phyloP scores from a whole-genome alignment of 225 moss, liverwort and hornwort species.

The Asterella californica region DNA sequence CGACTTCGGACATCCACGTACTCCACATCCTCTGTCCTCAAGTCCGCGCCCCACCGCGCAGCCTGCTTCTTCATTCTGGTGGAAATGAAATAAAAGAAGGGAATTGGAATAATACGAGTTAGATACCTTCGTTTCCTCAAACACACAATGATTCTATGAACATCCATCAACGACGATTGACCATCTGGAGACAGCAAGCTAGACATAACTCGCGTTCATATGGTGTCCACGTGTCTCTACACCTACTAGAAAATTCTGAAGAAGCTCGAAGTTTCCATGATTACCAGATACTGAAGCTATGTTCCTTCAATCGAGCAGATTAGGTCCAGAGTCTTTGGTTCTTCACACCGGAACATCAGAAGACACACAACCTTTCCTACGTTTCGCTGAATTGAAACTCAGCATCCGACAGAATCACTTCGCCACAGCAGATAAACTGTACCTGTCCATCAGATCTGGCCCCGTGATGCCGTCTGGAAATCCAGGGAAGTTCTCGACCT shows the following conservation, averaged over 20 bases:
- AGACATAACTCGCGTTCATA: too few relatives aligned
- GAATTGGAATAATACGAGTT: neutral
- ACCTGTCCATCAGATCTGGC: slow-evolving; percentile 97
- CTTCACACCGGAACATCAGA: neutral
- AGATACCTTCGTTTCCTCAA: neutral
- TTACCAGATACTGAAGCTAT: too few relatives aligned
- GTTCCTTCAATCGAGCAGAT: too few relatives aligned
- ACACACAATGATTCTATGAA: neutral
- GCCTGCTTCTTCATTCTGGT: slow-evolving; percentile 93
- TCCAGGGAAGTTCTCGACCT: slow-evolving; percentile 96
- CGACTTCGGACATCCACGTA: slow-evolving; percentile 68
- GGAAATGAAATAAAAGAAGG: neutral
- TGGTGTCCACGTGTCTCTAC: too few relatives aligned
- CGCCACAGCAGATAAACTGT: neutral
- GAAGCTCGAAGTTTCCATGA: too few relatives aligned
- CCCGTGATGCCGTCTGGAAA: slow-evolving; percentile 92
- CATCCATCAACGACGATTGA: neutral
- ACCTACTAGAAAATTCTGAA: too few relatives aligned
- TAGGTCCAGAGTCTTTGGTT: too few relatives aligned
- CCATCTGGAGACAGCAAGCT: too few relatives aligned
- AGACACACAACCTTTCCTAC: neutral
- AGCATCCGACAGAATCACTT: neutral
- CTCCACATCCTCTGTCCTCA: slow-evolving; percentile 92
- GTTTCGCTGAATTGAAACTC: neutral
- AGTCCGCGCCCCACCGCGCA: slow-evolving; percentile 87